Evolutionary conservation across 2,329 filamentous ascomycete genomes (phyloP), one percentile per base, ranked within the genome.

Genomic region (Alternaria solani): DNA sequence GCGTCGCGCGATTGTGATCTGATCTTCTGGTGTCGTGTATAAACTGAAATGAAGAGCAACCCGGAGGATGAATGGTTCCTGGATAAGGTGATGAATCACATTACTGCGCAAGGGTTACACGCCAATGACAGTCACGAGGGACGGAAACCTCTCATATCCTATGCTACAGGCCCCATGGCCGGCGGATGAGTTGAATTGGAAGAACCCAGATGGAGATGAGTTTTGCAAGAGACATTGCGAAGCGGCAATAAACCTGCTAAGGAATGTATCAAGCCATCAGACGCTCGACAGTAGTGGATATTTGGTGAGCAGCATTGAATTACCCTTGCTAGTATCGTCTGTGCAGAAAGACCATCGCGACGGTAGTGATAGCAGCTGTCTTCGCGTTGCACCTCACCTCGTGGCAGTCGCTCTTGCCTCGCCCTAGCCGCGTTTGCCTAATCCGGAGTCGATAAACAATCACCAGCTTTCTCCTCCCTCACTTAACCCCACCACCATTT

Each of bases 371-470:
- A 49, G 41, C 23, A 28, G 18, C 41, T 32, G 46, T 34, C 18
- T 51, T 36, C 26, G 41, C 23, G 14, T 38, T 38, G 32, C 41
- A 41, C 41, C 36, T 46, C 39, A 36, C 52, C 25, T 36, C 8
- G 52, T 25, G 18, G 23, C 32, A 55, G 38, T 59, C 28, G 66
- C 59, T 55, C 64, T 54, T 56, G 39, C 42, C 54, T 61, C 44
- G 38, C 55, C 20, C 51, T 32, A 32, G 7, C 43, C 38, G 23
- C 44, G 48, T 32, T 52, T 63, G 51, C 61, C 42, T 64, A 63
- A 64, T 61, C 51, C 34, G 54, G 47, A 51, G 5, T 52, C 25
- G 51, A 52, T 59, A 56, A 65, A 65, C 60, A 62, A 59, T 46
- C 49, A 48, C 55, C 57, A 51, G 26, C 30, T 30, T 38, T 47